Conservation (phyloP, 345 rosid species). For the Leavenworthia alabamica region DNA sequence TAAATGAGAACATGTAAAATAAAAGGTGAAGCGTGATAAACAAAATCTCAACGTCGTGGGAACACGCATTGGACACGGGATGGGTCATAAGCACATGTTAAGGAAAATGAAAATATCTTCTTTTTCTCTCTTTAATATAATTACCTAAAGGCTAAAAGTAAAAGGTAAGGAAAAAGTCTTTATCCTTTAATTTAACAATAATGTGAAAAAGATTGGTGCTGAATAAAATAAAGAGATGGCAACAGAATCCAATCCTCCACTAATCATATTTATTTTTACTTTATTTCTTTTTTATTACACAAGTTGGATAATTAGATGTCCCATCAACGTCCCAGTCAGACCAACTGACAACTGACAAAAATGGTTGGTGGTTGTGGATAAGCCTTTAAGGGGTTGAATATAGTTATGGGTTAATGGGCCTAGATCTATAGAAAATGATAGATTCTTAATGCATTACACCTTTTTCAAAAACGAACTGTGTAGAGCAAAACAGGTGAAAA, state of each 20-base stretch:
- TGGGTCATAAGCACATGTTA: slow-evolving; percentile 12
- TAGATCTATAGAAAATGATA: neutral
- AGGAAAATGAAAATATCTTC: neutral
- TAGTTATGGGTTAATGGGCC: neutral
- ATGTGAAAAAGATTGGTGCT: neutral
- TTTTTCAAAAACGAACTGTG: too few relatives aligned
- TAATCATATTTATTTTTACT: neutral
- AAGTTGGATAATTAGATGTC: neutral
- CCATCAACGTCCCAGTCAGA: neutral
- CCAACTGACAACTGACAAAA: neutral
- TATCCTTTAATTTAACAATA: slow-evolving; percentile 9
- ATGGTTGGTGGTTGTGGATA: neutral
- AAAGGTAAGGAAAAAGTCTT: slow-evolving; percentile 1
- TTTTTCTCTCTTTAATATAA: neutral
- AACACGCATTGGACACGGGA: slow-evolving; percentile 25
- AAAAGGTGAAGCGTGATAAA: neutral
- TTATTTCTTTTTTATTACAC: slow-evolving; percentile 9
- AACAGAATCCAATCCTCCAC: slow-evolving; percentile 25
- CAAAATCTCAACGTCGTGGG: slow-evolving; percentile 19
- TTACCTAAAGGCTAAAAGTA: too few relatives aligned
- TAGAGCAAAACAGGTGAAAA: too few relatives aligned
- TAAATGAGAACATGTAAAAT: neutral
- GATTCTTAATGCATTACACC: neutral
- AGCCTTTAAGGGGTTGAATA: neutral
- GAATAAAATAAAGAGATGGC: neutral